These are phyloP conservation scores for Nakaseomyces uthaithaninus DNA, from an alignment of 1,139 yeast genomes.

Conservation along the genomic window DNA sequence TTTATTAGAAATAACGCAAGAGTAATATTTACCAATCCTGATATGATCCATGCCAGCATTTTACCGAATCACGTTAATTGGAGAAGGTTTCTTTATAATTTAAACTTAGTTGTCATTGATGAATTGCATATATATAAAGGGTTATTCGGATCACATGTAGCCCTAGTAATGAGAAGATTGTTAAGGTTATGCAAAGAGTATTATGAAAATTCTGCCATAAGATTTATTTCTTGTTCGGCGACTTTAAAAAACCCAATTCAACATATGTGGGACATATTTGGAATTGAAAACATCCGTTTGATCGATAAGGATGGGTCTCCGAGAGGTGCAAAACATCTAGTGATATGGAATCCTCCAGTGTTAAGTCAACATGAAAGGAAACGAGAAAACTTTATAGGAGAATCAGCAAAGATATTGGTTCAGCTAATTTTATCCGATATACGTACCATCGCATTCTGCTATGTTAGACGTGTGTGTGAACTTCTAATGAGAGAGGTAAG, in stretches of 20 bases:
- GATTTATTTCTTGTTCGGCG: slow-evolving; percentile 87
- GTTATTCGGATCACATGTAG: slow-evolving; percentile 85
- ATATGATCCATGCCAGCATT: slow-evolving; percentile 78
- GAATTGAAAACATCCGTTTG: slow-evolving; percentile 47
- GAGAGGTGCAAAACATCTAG: slow-evolving; percentile 59
- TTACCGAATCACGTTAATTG: slow-evolving; percentile 70
- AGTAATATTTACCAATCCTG: slow-evolving; percentile 90
- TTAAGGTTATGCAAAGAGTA: slow-evolving; percentile 47
- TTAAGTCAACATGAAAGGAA: slow-evolving; percentile 28
- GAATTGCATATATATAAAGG: slow-evolving; percentile 88
- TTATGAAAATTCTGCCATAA: slow-evolving; percentile 45
- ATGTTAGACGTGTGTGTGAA: slow-evolving; percentile 80
- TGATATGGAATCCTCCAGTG: slow-evolving; percentile 76
- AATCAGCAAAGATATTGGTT: slow-evolving; percentile 65
- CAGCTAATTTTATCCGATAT: slow-evolving; percentile 55
- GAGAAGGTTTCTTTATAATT: slow-evolving; percentile 54
- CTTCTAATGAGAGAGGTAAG: slow-evolving; percentile 76
- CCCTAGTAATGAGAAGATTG: slow-evolving; percentile 72
- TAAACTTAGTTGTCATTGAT: slow-evolving; percentile 76
- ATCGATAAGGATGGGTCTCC: slow-evolving; percentile 82
- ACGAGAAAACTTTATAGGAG: slow-evolving; percentile 65
- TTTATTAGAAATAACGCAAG: slow-evolving; percentile 54
- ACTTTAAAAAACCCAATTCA: slow-evolving; percentile 65
- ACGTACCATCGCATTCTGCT: slow-evolving; percentile 86
- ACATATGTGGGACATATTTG: slow-evolving; percentile 69